These are phyloP conservation scores for Hypoxylon sp. DNA, from an alignment of 2,329 filamentous ascomycete genomes.

Conservation along the genomic window DNA sequence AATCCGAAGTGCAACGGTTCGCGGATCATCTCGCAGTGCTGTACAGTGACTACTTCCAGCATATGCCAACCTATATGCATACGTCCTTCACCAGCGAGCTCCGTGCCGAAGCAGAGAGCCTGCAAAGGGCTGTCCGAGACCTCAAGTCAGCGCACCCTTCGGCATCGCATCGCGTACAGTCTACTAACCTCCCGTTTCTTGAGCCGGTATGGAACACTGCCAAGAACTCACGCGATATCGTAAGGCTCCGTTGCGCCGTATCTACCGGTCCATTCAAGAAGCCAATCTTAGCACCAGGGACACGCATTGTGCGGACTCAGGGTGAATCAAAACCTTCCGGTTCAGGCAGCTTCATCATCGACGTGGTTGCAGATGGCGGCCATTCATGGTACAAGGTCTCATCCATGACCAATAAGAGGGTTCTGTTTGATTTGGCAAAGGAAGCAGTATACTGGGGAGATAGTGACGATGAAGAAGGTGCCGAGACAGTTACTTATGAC, in stretches of 20 bases:
- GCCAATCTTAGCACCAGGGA: slow-evolving; percentile 49
- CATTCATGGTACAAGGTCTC: slow-evolving; percentile 52
- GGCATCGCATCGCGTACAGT: slow-evolving; percentile 44
- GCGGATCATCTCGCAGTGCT: slow-evolving; percentile 43
- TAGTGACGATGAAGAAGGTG: slow-evolving; percentile 46
- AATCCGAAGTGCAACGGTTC: slow-evolving; percentile 47
- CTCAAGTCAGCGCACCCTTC: slow-evolving; percentile 38
- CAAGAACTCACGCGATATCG: slow-evolving; percentile 48
- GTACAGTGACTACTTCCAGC: slow-evolving; percentile 48
- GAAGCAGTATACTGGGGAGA: slow-evolving; percentile 51
- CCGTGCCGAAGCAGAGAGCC: slow-evolving; percentile 41
- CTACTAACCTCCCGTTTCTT: slow-evolving; percentile 49
- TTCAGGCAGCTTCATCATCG: slow-evolving; percentile 45
- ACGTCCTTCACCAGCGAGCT: slow-evolving; percentile 43
- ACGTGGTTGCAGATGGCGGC: slow-evolving; percentile 50
- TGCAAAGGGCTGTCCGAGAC: slow-evolving; percentile 36
- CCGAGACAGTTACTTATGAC: slow-evolving; percentile 22
- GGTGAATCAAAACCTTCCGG: slow-evolving; percentile 45
- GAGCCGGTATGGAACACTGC: slow-evolving; percentile 51
- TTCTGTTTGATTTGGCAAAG: slow-evolving; percentile 52
- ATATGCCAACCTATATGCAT: slow-evolving; percentile 47
- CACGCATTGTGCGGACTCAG: slow-evolving; percentile 48
- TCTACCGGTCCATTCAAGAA: slow-evolving; percentile 44
- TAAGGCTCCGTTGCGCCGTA: slow-evolving; percentile 49
- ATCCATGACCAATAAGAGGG: slow-evolving; percentile 49